These are phyloP conservation scores for Dactylellina parvicollis DNA, from an alignment of 2,329 filamentous ascomycete genomes.

Conservation along the genomic window DNA sequence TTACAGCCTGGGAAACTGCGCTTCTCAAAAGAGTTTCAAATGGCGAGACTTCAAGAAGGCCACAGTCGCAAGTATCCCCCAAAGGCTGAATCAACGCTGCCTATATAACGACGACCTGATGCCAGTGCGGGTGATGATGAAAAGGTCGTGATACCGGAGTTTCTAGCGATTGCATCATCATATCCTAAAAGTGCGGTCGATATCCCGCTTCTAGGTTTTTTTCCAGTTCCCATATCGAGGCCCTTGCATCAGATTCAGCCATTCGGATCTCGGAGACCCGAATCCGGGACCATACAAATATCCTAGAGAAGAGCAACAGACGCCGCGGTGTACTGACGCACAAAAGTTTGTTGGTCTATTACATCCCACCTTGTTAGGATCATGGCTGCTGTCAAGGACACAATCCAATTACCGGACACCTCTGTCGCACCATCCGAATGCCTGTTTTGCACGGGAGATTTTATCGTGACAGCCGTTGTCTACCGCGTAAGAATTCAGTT, in stretches of 20 bases:
- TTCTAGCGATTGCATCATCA: neutral
- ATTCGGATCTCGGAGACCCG: neutral
- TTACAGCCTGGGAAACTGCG: neutral
- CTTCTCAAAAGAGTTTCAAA: neutral
- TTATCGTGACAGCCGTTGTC: constrained; percentile 36
- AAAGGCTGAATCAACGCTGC: neutral
- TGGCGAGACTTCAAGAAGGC: constrained; percentile 4
- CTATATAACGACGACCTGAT: neutral
- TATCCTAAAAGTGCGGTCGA: neutral
- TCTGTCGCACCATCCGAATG: constrained; percentile 16
- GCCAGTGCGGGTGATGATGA: neutral
- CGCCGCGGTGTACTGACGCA: too few species aligned
- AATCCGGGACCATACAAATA: neutral
- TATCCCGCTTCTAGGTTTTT: neutral
- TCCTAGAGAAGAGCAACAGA: too few species aligned
- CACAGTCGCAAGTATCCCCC: constrained; percentile 8
- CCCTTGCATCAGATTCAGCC: constrained; percentile 16
- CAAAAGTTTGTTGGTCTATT: neutral
- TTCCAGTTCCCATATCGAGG: neutral
- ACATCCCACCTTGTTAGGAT: neutral
- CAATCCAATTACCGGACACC: neutral
- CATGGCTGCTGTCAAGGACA: neutral
- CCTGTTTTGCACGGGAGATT: constrained; percentile 40
- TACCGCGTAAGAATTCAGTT: constrained; percentile 24
- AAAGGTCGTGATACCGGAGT: neutral